These are phyloP conservation scores for Salix purpurea DNA, from an alignment of 345 rosid genomes.

Conservation along the genomic window DNA sequence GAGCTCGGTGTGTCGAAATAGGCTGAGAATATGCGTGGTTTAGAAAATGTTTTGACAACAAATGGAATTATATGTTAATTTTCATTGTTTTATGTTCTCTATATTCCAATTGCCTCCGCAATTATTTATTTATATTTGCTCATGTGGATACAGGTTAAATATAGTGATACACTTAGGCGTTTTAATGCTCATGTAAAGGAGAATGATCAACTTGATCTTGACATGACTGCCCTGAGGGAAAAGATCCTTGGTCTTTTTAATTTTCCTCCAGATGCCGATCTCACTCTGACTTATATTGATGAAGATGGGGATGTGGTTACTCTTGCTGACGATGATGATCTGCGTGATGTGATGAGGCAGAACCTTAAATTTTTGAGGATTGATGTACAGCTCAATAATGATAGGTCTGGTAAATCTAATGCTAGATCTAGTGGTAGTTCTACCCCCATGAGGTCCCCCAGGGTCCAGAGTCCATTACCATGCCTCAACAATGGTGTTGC, in stretches of 20 bases:
- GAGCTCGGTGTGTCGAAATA: neutral
- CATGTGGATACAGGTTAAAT: constrained; percentile 52
- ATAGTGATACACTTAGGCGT: constrained; percentile 71
- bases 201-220: constrained; percentile 61
- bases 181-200: constrained; percentile 54
- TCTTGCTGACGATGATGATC: constrained; percentile 71
- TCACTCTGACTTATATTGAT: constrained; percentile 66
- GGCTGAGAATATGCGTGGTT: neutral
- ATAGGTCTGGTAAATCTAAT: constrained; percentile 22
- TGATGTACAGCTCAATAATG: constrained; percentile 40
- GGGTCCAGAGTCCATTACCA: constrained; percentile 32
- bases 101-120: neutral
- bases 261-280: constrained; percentile 48
- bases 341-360: constrained; percentile 66
- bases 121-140: neutral
- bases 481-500: constrained; percentile 37
- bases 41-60: neutral
- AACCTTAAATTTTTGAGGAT: constrained; percentile 68
- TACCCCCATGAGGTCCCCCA: constrained; percentile 47
- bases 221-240: constrained; percentile 52
- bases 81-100: neutral
- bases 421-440: constrained; percentile 53
- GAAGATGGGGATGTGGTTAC: constrained; percentile 88
- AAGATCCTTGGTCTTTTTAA: constrained; percentile 58
- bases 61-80: neutral